Evolutionary conservation across 2,329 filamentous ascomycete genomes (phyloP).

Genomic region (Diaporthe helianthi): DNA sequence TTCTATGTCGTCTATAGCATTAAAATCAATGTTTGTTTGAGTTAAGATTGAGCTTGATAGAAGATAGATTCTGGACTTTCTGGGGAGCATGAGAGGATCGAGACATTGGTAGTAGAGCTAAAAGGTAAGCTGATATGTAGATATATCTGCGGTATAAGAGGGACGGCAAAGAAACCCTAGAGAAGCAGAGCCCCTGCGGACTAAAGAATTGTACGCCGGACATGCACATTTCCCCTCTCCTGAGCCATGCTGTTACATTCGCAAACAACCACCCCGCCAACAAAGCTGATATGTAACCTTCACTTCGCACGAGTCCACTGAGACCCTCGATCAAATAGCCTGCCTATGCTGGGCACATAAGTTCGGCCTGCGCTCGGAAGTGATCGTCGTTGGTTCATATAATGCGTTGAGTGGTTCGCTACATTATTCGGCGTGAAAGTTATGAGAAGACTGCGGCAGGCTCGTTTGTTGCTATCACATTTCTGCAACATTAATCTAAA

Average conservation of each 20-base stretch:
- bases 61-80: background rate
- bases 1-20: background rate
- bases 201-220: background rate
- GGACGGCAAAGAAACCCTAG: background rate
- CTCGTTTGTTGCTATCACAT: background rate
- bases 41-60: background rate
- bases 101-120: background rate
- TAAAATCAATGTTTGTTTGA: background rate
- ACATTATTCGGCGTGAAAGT: background rate
- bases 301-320: background rate
- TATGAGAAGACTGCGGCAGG: background rate
- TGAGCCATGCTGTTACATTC: background rate
- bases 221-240: background rate
- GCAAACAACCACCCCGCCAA: background rate
- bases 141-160: background rate
- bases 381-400: background rate
- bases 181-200: background rate
- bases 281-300: background rate
- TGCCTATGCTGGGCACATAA: background rate
- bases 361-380: background rate
- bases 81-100: background rate
- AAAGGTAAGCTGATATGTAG: conserved; percentile 1
- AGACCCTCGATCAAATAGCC: background rate
- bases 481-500: background rate
- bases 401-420: background rate